Evolutionary conservation across 116 monocot genomes (phyloP), one percentile per base, ranked within the genome.

Genomic region (Papilionanthe hybrid): DNA sequence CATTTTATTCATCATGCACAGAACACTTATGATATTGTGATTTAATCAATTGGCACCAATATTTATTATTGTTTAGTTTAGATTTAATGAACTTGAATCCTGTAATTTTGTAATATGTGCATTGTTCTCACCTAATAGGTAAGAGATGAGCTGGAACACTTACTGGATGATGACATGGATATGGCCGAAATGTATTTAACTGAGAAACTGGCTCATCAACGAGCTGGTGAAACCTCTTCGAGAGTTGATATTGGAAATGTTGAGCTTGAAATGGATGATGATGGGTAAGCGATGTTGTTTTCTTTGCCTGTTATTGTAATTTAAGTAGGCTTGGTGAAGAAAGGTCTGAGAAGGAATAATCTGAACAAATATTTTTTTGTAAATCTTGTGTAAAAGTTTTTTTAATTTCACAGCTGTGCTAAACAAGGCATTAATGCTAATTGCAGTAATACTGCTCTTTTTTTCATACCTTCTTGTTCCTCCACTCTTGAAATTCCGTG

Each of bases 121-220:
- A 19, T 77, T 77, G 28, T 55, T 53, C 28, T 55, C 44, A 50
- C 25, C 37, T 77, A 27, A 68, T 55, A 89, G 89, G 86, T 89
- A 23, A 89, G 89, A 57, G 89, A 89, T 84, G 89, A 89, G 67
- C 86, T 89, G 77, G 89, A 89, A 75, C 89, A 87, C 42, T 42
- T 89, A 66, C 75, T 89, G 71, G 89, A 89, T 78, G 89, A 89
- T 72, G 89, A 89, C 77, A 84, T 84, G 79, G 89, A 89, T 79
- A 89, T 89, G 89, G 89, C 87, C 48, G 89, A 89, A 55, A 84
- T 89, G 81, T 89, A 89, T 68, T 84, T 89, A 47, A 84, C 87
- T 50, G 82, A 82, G 55, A 88, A 88, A 80, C 75, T 85, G 55
- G 79, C 42, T 41, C 25, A 9, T 17, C 74, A 79, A 18, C 84